A percentile compares a stretch with the other conserved stretches of the same genome.
Evolutionary conservation across 495 filamentous ascomycete species (phyloP).

Genomic region (Pseudevernia furfuracea): DNA sequence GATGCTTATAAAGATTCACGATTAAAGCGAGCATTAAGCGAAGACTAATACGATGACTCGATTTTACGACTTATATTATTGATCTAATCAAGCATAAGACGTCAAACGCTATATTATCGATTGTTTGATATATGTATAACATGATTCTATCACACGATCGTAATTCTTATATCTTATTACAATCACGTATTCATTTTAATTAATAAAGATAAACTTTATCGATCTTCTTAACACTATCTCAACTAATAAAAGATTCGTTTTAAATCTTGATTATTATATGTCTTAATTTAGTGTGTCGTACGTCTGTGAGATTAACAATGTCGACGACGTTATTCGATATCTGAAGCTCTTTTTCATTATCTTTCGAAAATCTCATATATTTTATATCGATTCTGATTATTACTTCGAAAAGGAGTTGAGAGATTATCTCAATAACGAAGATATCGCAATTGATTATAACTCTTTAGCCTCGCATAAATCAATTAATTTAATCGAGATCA

Average conservation of each 20-base stretch:
- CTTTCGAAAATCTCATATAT: background rate
- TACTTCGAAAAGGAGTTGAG: background rate
- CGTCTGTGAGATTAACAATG: background rate
- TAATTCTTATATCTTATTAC: too few relatives aligned
- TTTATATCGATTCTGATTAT: background rate
- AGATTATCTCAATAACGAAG: background rate
- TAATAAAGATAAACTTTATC: background rate
- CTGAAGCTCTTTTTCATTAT: background rate
- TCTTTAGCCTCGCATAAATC: background rate
- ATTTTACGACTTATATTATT: too few relatives aligned
- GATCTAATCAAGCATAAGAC: too few relatives aligned
- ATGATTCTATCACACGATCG: too few relatives aligned
- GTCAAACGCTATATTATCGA: too few relatives aligned
- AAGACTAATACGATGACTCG: too few relatives aligned
- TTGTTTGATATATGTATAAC: too few relatives aligned
- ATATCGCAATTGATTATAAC: background rate
- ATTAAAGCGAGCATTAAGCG: too few relatives aligned
- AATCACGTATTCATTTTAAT: too few relatives aligned
- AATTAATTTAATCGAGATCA: background rate
- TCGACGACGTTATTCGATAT: background rate
- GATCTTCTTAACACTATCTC: background rate
- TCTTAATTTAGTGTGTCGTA: background rate
- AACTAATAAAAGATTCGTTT: background rate
- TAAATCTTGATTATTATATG: background rate
- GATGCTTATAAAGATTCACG: too few relatives aligned